Evolutionary conservation across 805 yeast species (phyloP).

Genomic region (Hanseniaspora clermontiae): DNA sequence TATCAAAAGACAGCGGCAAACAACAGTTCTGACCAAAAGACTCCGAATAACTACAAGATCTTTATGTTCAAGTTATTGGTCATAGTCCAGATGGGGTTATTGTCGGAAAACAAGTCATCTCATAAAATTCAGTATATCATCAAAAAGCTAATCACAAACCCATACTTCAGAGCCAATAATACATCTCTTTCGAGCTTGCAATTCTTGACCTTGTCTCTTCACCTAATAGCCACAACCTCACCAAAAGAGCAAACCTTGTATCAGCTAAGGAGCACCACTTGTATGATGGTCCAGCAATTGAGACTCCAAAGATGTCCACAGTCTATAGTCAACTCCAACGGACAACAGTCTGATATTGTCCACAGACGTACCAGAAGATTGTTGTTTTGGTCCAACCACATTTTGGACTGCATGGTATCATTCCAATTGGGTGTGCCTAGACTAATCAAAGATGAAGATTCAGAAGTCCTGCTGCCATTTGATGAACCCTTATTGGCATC

Average conservation of each 20-base stretch:
- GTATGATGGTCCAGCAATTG: slow-evolving; percentile 74
- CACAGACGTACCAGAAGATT: slow-evolving; percentile 77
- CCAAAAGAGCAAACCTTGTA: slow-evolving; percentile 56
- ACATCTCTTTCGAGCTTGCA: slow-evolving; percentile 62
- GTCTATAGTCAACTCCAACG: slow-evolving; percentile 57
- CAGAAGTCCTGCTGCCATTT: slow-evolving; percentile 77
- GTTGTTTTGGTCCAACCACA: slow-evolving; percentile 72
- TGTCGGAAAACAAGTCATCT: slow-evolving; percentile 23
- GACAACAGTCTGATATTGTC: slow-evolving; percentile 48
- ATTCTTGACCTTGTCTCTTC: slow-evolving; percentile 51
- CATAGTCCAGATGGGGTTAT: slow-evolving; percentile 25
- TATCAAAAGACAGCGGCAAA: neutral
- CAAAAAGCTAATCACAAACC: slow-evolving; percentile 49
- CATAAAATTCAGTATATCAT: slow-evolving; percentile 44
- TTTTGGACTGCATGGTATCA: slow-evolving; percentile 62
- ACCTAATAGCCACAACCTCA: slow-evolving; percentile 61
- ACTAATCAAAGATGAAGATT: slow-evolving; percentile 62
- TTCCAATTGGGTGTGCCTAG: slow-evolving; percentile 74
- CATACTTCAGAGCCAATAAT: slow-evolving; percentile 41
- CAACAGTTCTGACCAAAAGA: slow-evolving; percentile 12
- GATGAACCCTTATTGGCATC: slow-evolving; percentile 33
- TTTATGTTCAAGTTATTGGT: slow-evolving; percentile 22
- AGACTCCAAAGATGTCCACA: slow-evolving; percentile 80
- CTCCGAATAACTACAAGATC: slow-evolving; percentile 23
- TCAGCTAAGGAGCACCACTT: slow-evolving; percentile 59